Conservation (phyloP, 495 filamentous ascomycete species). For the Aspergillus carlsbadensis region DNA sequence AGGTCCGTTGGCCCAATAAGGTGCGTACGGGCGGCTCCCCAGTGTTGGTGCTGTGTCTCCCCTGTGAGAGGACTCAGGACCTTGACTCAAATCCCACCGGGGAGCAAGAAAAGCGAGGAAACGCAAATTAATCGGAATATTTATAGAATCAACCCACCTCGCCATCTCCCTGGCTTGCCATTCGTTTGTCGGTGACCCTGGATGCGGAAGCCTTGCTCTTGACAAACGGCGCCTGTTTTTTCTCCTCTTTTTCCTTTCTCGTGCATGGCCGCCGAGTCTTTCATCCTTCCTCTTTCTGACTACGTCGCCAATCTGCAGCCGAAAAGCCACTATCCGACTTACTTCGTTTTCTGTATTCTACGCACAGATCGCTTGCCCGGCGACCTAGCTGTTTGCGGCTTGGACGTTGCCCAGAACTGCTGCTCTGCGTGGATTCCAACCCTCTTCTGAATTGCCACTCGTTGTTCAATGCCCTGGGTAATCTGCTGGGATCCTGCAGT, state of each 20-base stretch:
- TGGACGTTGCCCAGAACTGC: constrained; percentile 2
- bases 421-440: constrained; percentile 6
- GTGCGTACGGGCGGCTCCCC: constrained; percentile 19
- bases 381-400: constrained; percentile 10
- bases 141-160: constrained; percentile 18
- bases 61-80: constrained; percentile 6
- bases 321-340: constrained; percentile 7
- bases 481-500: constrained; percentile 33
- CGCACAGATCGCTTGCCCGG: neutral
- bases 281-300: constrained; percentile 13
- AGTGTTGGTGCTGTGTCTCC: constrained; percentile 9
- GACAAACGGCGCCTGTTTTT: constrained; percentile 18
- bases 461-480: constrained; percentile 23
- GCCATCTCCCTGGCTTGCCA: constrained; percentile 5
- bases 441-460: constrained; percentile 10
- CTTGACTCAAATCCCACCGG: neutral
- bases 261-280: constrained; percentile 7
- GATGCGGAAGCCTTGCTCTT: constrained; percentile 15
- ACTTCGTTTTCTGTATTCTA: neutral
- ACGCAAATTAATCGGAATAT: constrained; percentile 6
- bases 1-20: constrained; percentile 23
- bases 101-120: neutral
- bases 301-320: constrained; percentile 15
- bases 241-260: constrained; percentile 17
- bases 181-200: constrained; percentile 13